Evolutionary conservation across 768 basidiomycete species (phyloP).

Genomic region (Phallus indusiatus): DNA sequence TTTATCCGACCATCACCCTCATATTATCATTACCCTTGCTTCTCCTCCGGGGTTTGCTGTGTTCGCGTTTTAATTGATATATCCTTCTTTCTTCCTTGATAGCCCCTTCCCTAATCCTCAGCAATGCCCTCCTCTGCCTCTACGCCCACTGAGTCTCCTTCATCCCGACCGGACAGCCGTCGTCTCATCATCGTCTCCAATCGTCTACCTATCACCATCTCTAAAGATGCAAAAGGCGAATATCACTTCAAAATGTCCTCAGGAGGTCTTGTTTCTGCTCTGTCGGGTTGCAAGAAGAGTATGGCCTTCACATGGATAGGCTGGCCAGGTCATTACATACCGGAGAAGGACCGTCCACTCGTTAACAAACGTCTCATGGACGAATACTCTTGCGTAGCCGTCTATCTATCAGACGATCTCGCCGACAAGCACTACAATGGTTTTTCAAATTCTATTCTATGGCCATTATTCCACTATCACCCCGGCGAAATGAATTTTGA

Average conservation of each 20-base stretch:
- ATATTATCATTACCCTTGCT: neutral
- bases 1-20: neutral
- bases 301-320: constrained; percentile 98
- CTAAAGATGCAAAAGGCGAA: constrained; percentile 82
- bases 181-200: constrained; percentile 95
- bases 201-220: constrained; percentile 91
- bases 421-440: constrained; percentile 98
- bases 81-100: no score
- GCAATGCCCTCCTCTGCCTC: neutral
- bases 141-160: constrained; percentile 15
- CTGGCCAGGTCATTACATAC: constrained; percentile 93
- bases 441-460: constrained; percentile 98
- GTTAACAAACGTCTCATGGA: constrained; percentile 91
- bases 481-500: constrained; percentile 99
- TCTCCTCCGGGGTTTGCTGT: neutral
- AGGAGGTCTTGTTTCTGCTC: constrained; percentile 93
- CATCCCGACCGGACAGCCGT: constrained; percentile 39
- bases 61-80: no score
- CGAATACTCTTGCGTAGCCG: constrained; percentile 95
- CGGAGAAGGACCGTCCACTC: constrained; percentile 77
- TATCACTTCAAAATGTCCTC: constrained; percentile 99
- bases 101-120: no score
- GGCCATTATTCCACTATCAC: constrained; percentile 99
- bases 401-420: constrained; percentile 95
- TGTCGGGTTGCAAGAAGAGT: constrained; percentile 96